Conservation (phyloP, 257 asterid species). For the Anisodus tanguticus region DNA sequence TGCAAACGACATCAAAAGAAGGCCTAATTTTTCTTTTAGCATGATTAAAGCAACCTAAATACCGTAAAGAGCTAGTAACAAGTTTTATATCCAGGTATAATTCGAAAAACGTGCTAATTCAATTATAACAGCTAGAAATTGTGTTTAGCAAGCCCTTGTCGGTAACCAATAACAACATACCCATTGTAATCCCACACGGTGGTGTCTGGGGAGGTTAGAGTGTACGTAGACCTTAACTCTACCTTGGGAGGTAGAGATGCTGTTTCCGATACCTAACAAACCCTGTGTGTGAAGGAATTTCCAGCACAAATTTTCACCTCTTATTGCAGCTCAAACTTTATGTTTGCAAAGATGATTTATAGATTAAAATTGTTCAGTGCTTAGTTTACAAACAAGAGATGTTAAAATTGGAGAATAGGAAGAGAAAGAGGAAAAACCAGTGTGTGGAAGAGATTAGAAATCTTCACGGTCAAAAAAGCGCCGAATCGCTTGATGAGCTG, state of each 20-base stretch:
- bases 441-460: conserved; percentile 54
- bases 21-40: neutral
- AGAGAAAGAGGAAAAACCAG: conserved; percentile 46
- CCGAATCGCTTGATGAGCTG: conserved; percentile 71
- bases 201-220: too few species aligned
- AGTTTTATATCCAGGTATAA: neutral
- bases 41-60: neutral
- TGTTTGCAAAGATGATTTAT: neutral
- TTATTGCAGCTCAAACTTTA: neutral
- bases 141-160: neutral
- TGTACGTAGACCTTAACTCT: too few species aligned
- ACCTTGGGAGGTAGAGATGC: too few species aligned
- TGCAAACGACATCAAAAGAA: neutral
- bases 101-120: neutral
- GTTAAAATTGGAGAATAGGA: conserved; percentile 1
- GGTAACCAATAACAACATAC: too few species aligned
- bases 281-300: neutral
- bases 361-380: neutral
- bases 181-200: too few species aligned
- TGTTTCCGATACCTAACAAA: too few species aligned
- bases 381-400: neutral
- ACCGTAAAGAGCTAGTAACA: neutral
- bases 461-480: conserved; percentile 56
- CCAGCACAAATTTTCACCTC: neutral
- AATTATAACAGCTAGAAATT: neutral